phyloP scores from a whole-genome alignment of 345 rosid genomes.

The Mercurialis annua region DNA sequence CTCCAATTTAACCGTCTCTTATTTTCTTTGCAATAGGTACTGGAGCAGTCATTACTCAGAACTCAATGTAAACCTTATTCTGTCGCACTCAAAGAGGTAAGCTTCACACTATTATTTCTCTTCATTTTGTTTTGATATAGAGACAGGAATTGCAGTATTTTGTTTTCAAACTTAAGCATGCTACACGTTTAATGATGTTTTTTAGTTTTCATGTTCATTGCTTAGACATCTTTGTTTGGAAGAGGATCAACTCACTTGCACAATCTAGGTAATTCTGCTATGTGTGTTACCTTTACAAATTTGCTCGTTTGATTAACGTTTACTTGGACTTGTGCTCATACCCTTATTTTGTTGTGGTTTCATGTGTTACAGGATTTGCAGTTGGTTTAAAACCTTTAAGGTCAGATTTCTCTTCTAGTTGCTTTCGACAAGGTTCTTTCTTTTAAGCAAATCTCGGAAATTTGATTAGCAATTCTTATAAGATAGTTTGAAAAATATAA shows the following conservation, averaged over 20 bases:
- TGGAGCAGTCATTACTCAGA: constrained; percentile 23
- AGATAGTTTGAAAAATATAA: background rate
- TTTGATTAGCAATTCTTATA: background rate
- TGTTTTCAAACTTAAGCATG: background rate
- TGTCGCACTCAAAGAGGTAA: constrained; percentile 23
- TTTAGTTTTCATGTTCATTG: background rate
- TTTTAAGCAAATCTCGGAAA: background rate
- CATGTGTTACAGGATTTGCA: constrained; percentile 21
- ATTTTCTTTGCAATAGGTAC: constrained; percentile 2
- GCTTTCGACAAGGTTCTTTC: background rate
- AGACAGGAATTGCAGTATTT: background rate
- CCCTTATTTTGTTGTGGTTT: background rate
- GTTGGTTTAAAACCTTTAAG: constrained; percentile 17
- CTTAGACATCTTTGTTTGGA: constrained; percentile 28
- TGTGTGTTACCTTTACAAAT: background rate
- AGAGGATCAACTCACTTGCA: constrained; percentile 19
- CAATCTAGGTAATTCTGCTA: constrained; percentile 24
- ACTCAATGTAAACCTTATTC: constrained; percentile 22
- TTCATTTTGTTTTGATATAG: background rate
- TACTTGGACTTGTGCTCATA: background rate
- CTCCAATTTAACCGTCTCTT: background rate
- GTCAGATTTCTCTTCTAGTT: constrained; percentile 13
- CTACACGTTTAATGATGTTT: background rate
- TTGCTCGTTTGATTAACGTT: background rate
- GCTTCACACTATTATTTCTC: background rate